Conservation (phyloP, 371 early-diverging fungal species). For the Mucor racemosus region DNA sequence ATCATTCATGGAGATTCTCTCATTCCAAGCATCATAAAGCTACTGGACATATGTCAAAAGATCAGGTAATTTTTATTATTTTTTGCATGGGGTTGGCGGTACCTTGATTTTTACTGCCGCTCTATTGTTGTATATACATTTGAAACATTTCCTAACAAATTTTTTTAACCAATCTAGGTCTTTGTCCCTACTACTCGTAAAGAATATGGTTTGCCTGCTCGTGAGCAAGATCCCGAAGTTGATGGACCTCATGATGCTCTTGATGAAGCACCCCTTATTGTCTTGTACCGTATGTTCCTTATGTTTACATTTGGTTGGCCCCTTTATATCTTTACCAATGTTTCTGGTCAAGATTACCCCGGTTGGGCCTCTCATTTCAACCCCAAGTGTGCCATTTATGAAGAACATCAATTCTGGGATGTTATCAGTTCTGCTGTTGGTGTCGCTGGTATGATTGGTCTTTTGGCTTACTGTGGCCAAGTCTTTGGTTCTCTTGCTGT, state of each 20-base stretch:
- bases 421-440: constrained; percentile 76
- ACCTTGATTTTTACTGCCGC: constrained; percentile 7
- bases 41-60: constrained; percentile 81
- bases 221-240: constrained; percentile 37
- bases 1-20: constrained; percentile 75
- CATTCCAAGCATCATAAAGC: constrained; percentile 87
- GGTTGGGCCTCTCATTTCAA: constrained; percentile 86
- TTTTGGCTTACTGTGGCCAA: constrained; percentile 57
- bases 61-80: constrained; percentile 55
- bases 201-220: constrained; percentile 50
- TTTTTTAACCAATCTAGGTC: constrained; percentile 47
- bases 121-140: background rate
- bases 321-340: constrained; percentile 75
- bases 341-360: constrained; percentile 73
- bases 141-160: constrained; percentile 1
- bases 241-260: constrained; percentile 52
- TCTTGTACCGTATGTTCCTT: constrained; percentile 58
- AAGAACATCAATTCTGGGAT: constrained; percentile 65
- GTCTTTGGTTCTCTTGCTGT: constrained; percentile 64
- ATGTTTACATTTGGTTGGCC: constrained; percentile 88
- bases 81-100: background rate
- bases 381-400: constrained; percentile 77
- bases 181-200: constrained; percentile 80
- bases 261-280: constrained; percentile 72
- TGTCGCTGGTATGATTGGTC: constrained; percentile 55